Evolutionary conservation across 345 rosid genomes (phyloP).

Genomic region (Murraya paniculata): DNA sequence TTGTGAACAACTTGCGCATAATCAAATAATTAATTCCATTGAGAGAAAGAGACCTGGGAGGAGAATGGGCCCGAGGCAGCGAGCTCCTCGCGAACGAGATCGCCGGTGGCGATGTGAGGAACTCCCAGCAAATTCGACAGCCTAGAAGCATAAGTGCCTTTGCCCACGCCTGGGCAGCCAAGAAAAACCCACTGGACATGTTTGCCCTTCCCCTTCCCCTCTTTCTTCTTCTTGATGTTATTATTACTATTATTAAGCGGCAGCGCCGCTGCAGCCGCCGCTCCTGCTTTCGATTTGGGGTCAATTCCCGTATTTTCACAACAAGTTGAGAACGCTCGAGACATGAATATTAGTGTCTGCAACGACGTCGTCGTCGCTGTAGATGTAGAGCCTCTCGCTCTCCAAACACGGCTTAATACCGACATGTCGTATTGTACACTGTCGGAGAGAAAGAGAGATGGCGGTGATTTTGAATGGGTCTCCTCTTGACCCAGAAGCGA

Average conservation of each 20-base stretch:
- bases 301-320: constrained; percentile 39
- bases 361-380: constrained; percentile 9
- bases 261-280: not conserved
- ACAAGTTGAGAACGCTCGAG: constrained; percentile 23
- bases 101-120: constrained; percentile 98
- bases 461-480: not conserved
- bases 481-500: not conserved
- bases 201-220: constrained; percentile 31
- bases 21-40: not conserved
- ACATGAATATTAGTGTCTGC: constrained; percentile 16
- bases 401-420: constrained; percentile 27
- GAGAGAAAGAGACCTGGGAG: constrained; percentile 54
- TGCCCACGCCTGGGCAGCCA: constrained; percentile 98
- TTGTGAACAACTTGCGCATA: not conserved
- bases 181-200: constrained; percentile 91
- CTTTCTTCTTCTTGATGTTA: too few species aligned
- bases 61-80: constrained; percentile 70
- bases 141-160: constrained; percentile 95
- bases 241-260: constrained; percentile 7
- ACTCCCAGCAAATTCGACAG: constrained; percentile 77
- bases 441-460: not conserved
- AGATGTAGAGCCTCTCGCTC: constrained; percentile 18
- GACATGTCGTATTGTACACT: constrained; percentile 21
- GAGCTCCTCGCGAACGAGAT: constrained; percentile 95
- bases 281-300: constrained; percentile 32